Evolutionary conservation across 345 rosid genomes (phyloP), one percentile per base, ranked within the genome.

Genomic region (Populus simonii): DNA sequence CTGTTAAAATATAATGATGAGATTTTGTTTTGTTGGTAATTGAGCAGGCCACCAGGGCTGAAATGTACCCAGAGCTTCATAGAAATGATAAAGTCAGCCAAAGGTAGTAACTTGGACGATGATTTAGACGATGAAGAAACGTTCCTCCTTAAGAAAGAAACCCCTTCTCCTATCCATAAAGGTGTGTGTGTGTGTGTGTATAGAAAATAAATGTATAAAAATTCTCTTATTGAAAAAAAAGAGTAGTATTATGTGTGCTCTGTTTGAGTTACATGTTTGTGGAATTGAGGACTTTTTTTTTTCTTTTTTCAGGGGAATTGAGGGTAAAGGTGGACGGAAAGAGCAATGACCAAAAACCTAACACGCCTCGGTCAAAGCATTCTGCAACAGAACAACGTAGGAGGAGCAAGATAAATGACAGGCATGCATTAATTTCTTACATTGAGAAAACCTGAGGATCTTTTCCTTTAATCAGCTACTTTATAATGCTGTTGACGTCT

Each of bases 321-420:
- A 88, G 87, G 67, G 89, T 91, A 70, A 89, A 88, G 82, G 87
- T 89, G 76, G 93, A 90, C 8, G 90, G 86, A 27, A 90, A 86
- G 87, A 88, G 85, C 79, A 78, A 85, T 55, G 98, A 94, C n/a
- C 95, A 89, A 88, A 92, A 89, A 83, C 88, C 89, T 18, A 89
- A 86, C 87, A 94, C 98, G 7, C 97, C 97, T 3, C 88, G 97
- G 74, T 96, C 99, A 71, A 96, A 96, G 85, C 99, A 96, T 86
- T 96, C 99, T 59, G 96, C 99, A 8, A 96, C 99, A 1, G 98
- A 96, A 86, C 98, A 96, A 85, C 91, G 98, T 33, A 80, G 99
- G 76, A 90, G 99, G 83, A 94, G 99, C 88, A 96, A 96, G 86
- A 96, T 96, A 79, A 96, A 92, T 80, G 97, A 96, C 84, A 89